These are phyloP conservation scores for Huntiella moniliformis DNA, from an alignment of 2,329 filamentous ascomycete species.

Conservation along the genomic window DNA sequence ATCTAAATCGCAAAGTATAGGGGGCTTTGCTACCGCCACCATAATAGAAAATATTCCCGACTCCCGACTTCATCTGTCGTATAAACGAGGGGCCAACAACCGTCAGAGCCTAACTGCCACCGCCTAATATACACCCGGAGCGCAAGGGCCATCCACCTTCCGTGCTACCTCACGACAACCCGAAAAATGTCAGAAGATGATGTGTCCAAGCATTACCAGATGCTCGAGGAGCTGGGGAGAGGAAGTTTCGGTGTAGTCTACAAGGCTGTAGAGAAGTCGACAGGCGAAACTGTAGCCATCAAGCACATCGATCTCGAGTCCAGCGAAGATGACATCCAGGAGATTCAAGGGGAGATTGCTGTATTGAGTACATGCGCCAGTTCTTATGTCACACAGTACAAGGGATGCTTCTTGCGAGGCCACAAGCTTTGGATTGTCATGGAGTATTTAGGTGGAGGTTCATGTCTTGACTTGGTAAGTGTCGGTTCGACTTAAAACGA, in stretches of 20 bases:
- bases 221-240: conserved; percentile 88
- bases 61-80: no score
- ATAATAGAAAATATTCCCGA: no score
- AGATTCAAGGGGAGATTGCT: conserved; percentile 94
- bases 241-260: conserved; percentile 95
- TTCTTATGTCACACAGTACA: conserved; percentile 88
- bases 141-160: no score
- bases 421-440: conserved; percentile 99
- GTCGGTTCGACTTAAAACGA: not conserved
- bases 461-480: conserved; percentile 74
- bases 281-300: conserved; percentile 85
- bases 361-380: conserved; percentile 90
- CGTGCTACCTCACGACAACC: no score
- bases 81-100: no score
- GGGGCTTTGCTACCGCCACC: no score
- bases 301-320: conserved; percentile 99
- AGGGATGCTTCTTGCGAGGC: conserved; percentile 84
- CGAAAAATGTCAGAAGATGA: conserved; percentile 36
- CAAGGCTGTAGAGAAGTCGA: conserved; percentile 81
- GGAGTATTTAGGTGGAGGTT: conserved; percentile 91
- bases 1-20: no score
- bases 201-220: conserved; percentile 76
- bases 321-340: conserved; percentile 93
- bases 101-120: no score
- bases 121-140: no score